A percentile compares a stretch with the other conserved stretches of the same genome.
Conservation (phyloP, 345 rosid species). For the Hibiscus trionum region DNA sequence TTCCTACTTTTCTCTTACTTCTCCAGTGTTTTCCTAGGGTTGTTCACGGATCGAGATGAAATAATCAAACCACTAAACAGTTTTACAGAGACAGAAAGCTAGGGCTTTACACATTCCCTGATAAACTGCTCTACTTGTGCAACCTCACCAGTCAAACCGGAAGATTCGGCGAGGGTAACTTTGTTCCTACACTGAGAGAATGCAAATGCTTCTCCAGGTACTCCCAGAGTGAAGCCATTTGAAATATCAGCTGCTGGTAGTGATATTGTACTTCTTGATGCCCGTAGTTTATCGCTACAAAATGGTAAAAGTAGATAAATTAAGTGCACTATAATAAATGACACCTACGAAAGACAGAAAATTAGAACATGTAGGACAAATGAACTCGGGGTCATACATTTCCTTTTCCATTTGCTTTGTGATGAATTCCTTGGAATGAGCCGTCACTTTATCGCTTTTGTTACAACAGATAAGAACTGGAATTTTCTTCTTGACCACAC, state of each 20-base stretch:
- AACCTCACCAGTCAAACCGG: constrained; percentile 62
- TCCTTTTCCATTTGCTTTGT: constrained; percentile 90
- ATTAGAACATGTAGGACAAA: neutral
- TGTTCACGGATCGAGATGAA: neutral
- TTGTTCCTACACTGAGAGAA: constrained; percentile 69
- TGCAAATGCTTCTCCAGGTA: constrained; percentile 54
- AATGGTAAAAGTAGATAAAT: too few species aligned
- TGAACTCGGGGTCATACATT: constrained; percentile 40
- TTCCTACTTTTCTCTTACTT: neutral
- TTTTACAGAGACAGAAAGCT: neutral
- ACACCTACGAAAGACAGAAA: too few species aligned
- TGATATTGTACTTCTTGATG: constrained; percentile 59
- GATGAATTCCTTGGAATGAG: constrained; percentile 86
- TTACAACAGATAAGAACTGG: constrained; percentile 81
- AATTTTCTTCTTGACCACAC: constrained; percentile 60
- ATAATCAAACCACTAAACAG: neutral
- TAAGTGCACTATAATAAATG: too few species aligned
- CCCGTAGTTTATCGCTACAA: constrained; percentile 16
- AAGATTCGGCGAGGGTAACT: constrained; percentile 63
- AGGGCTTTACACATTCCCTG: too few species aligned
- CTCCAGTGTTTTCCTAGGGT: neutral
- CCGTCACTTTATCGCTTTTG: constrained; percentile 89
- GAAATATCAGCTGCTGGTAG: constrained; percentile 73
- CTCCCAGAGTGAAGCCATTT: constrained; percentile 63
- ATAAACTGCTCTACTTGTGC: constrained; percentile 61